Evolutionary conservation across 2,329 filamentous ascomycete genomes (phyloP).

Genomic region (Alternaria gaisen): DNA sequence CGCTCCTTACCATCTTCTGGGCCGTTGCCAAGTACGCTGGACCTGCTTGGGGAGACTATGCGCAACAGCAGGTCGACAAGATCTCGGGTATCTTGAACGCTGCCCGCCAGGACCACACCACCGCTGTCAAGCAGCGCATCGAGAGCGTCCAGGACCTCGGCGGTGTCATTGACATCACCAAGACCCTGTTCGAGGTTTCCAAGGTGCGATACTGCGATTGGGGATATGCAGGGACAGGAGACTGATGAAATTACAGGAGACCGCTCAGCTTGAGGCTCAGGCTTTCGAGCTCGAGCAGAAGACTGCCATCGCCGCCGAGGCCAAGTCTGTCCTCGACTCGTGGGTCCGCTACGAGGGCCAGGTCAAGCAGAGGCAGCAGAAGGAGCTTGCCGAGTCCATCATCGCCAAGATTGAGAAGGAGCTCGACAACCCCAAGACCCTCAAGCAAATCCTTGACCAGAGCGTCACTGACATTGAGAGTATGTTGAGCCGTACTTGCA

Average conservation of each 20-base stretch:
- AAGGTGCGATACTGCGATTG: constrained; percentile 72
- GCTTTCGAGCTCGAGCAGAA: constrained; percentile 97
- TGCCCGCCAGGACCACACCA: constrained; percentile 92
- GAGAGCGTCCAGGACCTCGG: constrained; percentile 93
- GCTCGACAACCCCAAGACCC: constrained; percentile 94
- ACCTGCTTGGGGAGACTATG: constrained; percentile 92
- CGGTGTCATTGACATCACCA: constrained; percentile 94
- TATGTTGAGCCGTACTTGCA: constrained; percentile 57
- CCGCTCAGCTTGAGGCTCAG: constrained; percentile 92
- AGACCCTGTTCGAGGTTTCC: constrained; percentile 95
- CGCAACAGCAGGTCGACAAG: constrained; percentile 85
- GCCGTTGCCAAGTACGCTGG: constrained; percentile 93
- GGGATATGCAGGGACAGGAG: constrained; percentile 14
- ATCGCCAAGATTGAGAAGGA: constrained; percentile 99
- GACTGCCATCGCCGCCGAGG: constrained; percentile 90
- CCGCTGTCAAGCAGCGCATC: constrained; percentile 94
- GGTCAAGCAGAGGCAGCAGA: constrained; percentile 98
- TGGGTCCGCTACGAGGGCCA: constrained; percentile 99
- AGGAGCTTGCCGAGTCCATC: constrained; percentile 88
- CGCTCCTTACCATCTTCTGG: constrained; percentile 90
- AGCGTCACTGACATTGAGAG: constrained; percentile 96
- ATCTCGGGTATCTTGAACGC: constrained; percentile 95
- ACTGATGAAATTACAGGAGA: constrained; percentile 72
- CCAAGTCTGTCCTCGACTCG: constrained; percentile 93
- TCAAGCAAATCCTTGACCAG: constrained; percentile 98